Conservation (phyloP, 2,329 filamentous ascomycete species). For the Microsporum ferrugineum region DNA sequence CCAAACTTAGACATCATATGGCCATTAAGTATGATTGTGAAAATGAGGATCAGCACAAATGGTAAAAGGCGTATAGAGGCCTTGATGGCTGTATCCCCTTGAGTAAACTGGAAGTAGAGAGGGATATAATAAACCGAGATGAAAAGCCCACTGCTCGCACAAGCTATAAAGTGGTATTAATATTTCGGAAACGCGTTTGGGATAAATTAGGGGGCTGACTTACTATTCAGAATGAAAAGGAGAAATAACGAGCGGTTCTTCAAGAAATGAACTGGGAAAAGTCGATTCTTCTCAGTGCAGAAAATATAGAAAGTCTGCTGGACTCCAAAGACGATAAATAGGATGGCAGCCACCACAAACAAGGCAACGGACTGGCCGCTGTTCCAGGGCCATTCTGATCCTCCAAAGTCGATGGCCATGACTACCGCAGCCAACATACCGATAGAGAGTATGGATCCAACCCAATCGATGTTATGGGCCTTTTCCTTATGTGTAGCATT, state of each 20-base stretch:
- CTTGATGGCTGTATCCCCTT: constrained; percentile 27
- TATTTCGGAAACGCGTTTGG: neutral
- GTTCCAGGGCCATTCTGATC: constrained; percentile 39
- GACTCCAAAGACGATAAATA: constrained; percentile 35
- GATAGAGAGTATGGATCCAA: constrained; percentile 35
- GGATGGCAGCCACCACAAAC: constrained; percentile 38
- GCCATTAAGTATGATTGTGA: constrained; percentile 16
- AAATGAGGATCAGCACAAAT: constrained; percentile 19
- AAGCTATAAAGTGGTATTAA: neutral
- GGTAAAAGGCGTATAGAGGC: constrained; percentile 26
- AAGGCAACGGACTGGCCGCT: constrained; percentile 36
- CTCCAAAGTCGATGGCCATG: constrained; percentile 43
- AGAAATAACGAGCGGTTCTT: neutral
- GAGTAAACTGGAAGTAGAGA: constrained; percentile 44
- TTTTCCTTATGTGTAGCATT: constrained; percentile 15
- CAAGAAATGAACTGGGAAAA: constrained; percentile 43
- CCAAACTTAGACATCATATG: constrained; percentile 16
- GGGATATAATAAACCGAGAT: constrained; percentile 42
- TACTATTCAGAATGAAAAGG: neutral
- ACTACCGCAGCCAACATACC: constrained; percentile 32
- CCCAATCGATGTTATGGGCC: constrained; percentile 30
- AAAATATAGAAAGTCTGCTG: constrained; percentile 35
- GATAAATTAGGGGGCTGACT: neutral
- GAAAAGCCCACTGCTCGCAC: neutral
- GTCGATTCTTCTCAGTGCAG: constrained; percentile 33